Conservation (phyloP, 2,329 filamentous ascomycete species). For the Madurella fahalii region DNA sequence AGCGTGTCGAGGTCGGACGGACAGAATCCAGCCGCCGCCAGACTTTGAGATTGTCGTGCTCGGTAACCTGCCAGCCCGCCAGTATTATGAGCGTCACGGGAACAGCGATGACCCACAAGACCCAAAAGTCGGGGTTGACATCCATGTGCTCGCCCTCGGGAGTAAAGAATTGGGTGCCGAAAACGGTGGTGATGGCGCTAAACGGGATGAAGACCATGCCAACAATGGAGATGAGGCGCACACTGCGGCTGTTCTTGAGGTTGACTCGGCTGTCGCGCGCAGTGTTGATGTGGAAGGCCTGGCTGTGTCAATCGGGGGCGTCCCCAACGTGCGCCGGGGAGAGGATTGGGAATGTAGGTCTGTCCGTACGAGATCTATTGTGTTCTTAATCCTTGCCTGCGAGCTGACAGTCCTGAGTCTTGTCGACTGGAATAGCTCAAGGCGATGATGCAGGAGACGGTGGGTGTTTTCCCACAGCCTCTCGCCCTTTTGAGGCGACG, state of each 20-base stretch:
- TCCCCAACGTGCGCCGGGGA: too few relatives aligned
- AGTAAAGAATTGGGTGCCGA: conserved; percentile 16
- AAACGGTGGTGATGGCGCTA: conserved; percentile 9
- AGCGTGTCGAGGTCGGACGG: too few relatives aligned
- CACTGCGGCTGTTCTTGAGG: conserved; percentile 12
- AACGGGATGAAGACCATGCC: conserved; percentile 15
- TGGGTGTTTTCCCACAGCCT: conserved; percentile 5
- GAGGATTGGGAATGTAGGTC: too few relatives aligned
- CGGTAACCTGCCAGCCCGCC: not conserved
- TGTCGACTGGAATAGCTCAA: conserved; percentile 9
- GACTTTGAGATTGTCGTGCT: not conserved
- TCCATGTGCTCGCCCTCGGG: not conserved
- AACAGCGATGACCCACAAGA: conserved; percentile 7
- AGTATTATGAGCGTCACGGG: conserved; percentile 8
- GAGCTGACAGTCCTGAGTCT: conserved; percentile 3
- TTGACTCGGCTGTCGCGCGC: conserved; percentile 9
- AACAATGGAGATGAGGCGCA: conserved; percentile 15
- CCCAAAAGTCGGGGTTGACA: conserved; percentile 13
- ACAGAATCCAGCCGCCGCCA: too few relatives aligned
- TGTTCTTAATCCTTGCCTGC: conserved; percentile 11
- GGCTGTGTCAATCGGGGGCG: not conserved
- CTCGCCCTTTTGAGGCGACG: too few relatives aligned
- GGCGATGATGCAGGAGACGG: not conserved
- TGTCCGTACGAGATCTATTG: conserved; percentile 1
- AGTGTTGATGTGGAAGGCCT: conserved; percentile 12